Evolutionary conservation across 768 basidiomycete species (phyloP), one percentile per base, ranked within the genome.

Genomic region (Peribolospora kevripleyi): DNA sequence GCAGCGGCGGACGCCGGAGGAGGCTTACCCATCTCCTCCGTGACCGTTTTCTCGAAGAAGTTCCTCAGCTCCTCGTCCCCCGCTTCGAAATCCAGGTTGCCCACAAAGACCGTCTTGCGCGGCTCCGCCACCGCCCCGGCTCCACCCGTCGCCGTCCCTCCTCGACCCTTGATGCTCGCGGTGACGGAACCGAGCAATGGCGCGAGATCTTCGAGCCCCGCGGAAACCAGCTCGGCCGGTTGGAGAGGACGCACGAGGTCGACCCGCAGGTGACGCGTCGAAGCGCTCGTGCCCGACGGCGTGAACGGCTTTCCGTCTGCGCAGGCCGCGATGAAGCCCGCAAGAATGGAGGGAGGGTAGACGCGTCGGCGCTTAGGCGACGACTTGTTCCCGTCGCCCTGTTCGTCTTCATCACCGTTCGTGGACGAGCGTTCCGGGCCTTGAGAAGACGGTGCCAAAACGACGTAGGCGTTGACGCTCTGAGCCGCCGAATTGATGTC

Each of bases 61-160:
- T 71, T 73, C 38, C 93, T 69, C 47, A 98, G 64, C 63, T 88
- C 85, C 64, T 91, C 84, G 63, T 95, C 93, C 64, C 80, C 82
- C 62, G 82, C 78, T 43, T 79, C 82, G 65, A 93, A 93, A 64
- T 93, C 88, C 56, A 98, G 71, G 61, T 83, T 88, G 5, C 91
- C 91, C 2, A 98, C 80, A 62, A 95, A 97, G 37, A 95, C 64
- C 10, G 81, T 84, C 57, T 76, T 70, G 63, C 83, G 84, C 9
- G 86, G 84, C 64, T 95, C 82, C 6, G 63, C 61, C 3, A 61
- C 61, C n/a, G 61, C 64, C 3, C 61, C 65, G 14, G 52, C 59
- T 40, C 58, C 57, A 61, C 50, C 57, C 11, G 59, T 61, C 60
- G 61, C 39, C 42, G 66, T 68, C 39, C 42, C 7, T 10, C 56